Conservation (phyloP, 2,329 filamentous ascomycete species). For the Pseudogymnoascus sp. region DNA sequence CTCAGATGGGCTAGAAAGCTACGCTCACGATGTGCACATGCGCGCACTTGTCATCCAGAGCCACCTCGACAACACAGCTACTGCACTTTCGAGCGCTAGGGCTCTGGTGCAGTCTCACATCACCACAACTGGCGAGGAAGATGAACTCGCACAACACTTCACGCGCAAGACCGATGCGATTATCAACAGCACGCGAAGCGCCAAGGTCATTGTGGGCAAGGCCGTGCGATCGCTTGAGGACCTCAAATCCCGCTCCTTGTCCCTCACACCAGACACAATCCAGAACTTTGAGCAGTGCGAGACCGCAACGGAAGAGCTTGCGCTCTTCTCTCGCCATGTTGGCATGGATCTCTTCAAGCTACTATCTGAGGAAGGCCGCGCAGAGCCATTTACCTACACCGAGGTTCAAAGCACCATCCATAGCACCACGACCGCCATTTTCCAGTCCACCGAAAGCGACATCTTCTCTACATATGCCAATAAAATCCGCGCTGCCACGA, state of each 20-base stretch:
- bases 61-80: constrained; percentile 70
- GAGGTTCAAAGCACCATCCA: constrained; percentile 61
- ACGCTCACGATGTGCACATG: constrained; percentile 75
- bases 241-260: constrained; percentile 65
- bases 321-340: constrained; percentile 56
- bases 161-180: constrained; percentile 62
- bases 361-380: constrained; percentile 63
- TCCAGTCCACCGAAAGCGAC: constrained; percentile 54
- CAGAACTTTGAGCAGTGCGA: constrained; percentile 66
- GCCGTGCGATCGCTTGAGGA: constrained; percentile 70
- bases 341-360: constrained; percentile 57
- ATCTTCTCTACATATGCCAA: constrained; percentile 60
- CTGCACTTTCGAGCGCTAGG: constrained; percentile 55
- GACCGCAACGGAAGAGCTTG: constrained; percentile 54
- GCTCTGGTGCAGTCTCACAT: constrained; percentile 60
- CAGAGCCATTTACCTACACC: constrained; percentile 55
- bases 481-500: constrained; percentile 57
- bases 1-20: constrained; percentile 58
- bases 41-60: constrained; percentile 67
- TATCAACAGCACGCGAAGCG: constrained; percentile 67
- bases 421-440: constrained; percentile 43
- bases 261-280: constrained; percentile 58
- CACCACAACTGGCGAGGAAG: constrained; percentile 48
- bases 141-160: constrained; percentile 60
- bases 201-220: constrained; percentile 77